A percentile compares a stretch with the other conserved stretches of the same genome.
Conservation (phyloP, 495 filamentous ascomycete species). For the Podospora conica region DNA sequence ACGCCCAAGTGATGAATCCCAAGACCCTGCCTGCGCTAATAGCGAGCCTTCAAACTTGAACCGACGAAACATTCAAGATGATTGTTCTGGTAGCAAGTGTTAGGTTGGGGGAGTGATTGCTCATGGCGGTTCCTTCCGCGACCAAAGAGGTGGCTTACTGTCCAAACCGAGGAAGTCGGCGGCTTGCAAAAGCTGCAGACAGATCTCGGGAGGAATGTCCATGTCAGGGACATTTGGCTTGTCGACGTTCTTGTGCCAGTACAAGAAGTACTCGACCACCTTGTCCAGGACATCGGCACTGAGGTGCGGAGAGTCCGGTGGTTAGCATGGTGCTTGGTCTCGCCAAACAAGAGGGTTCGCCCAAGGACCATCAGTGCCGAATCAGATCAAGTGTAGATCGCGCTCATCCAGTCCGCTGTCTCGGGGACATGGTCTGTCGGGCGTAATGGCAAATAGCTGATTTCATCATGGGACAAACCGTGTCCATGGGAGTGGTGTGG, state of each 20-base stretch:
- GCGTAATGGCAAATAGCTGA: conserved; percentile 34
- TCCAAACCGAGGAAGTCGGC: conserved; percentile 68
- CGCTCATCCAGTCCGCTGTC: conserved; percentile 39
- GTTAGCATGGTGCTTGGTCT: conserved; percentile 9
- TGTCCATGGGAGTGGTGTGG: conserved; percentile 15
- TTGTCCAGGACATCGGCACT: conserved; percentile 83
- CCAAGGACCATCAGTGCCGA: background rate
- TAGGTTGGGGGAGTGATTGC: background rate
- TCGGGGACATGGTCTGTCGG: conserved; percentile 30
- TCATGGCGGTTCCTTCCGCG: background rate
- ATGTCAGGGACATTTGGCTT: conserved; percentile 78
- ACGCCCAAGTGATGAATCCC: background rate
- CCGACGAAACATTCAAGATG: background rate
- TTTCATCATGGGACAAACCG: conserved; percentile 28
- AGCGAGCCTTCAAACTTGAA: background rate
- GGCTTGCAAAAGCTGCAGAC: conserved; percentile 83
- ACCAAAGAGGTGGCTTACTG: conserved; percentile 18
- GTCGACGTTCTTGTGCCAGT: conserved; percentile 76
- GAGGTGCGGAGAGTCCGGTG: background rate
- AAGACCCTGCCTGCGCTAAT: background rate
- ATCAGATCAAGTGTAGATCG: conserved; percentile 57
- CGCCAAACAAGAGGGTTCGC: background rate
- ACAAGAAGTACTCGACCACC: conserved; percentile 87
- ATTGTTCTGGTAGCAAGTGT: conserved; percentile 2
- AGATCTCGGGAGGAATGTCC: conserved; percentile 82